Evolutionary conservation across 768 basidiomycete species (phyloP).

Genomic region (Strobilomyces dryophilus): DNA sequence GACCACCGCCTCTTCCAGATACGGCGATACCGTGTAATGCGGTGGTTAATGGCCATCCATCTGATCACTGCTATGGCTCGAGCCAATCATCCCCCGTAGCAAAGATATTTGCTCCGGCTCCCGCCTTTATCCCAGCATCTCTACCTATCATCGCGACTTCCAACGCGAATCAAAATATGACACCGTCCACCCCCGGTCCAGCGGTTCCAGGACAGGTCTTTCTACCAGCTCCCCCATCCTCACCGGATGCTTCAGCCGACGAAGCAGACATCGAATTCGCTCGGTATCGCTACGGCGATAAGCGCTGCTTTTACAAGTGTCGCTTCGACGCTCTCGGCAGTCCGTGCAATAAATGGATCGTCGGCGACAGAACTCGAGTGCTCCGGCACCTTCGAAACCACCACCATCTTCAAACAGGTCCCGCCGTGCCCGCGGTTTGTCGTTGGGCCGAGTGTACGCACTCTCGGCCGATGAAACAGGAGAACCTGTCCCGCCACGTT

Average conservation of each 20-base stretch:
- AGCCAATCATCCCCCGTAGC: not conserved
- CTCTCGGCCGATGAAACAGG: constrained; percentile 26
- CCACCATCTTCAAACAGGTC: constrained; percentile 18
- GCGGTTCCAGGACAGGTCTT: not conserved
- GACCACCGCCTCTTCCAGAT: not conserved
- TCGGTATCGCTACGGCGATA: constrained; percentile 14
- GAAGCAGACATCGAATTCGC: constrained; percentile 23
- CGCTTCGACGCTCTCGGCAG: constrained; percentile 22
- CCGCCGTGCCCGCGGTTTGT: constrained; percentile 13
- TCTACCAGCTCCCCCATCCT: not conserved
- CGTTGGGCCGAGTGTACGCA: constrained; percentile 25
- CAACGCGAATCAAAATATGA: not conserved
- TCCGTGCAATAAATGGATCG: constrained; percentile 24
- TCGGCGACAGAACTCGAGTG: constrained; percentile 24
- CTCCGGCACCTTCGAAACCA: constrained; percentile 26
- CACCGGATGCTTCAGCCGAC: constrained; percentile 4
- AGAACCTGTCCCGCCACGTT: constrained; percentile 30
- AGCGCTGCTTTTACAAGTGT: constrained; percentile 21
- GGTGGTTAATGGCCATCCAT: not conserved
- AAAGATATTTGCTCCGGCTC: not conserved
- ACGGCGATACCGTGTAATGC: not conserved
- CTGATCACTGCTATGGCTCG: not conserved
- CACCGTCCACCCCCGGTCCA: not conserved
- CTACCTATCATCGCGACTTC: constrained; percentile 1
- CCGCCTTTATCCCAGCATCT: not conserved